Base-by-base conservation (phyloP, 2,329 filamentous ascomycete genomes). In the Nothopassalora personata region DNA sequence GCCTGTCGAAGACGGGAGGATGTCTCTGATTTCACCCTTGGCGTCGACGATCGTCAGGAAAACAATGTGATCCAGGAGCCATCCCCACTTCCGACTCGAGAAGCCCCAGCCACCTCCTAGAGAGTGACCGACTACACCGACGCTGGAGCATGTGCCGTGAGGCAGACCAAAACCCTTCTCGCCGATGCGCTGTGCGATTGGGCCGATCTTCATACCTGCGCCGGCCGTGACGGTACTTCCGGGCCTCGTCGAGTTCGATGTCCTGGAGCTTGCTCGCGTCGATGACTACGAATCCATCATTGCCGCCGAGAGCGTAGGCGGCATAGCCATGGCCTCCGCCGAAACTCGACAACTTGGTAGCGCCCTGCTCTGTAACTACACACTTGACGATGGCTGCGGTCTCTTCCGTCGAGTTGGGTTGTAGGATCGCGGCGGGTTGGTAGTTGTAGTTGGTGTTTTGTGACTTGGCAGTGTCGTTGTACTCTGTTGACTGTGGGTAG, bases 301-400 rank as follows among this genome's bases (percentile, higher is more conserved):
- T n/a, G 11, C 62, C 60, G 27, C 62, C 56, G 18, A 63, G 56
- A 48, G 58, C 62, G 53, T 64, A 64, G 7, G 62, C 54, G 52
- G 62, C 60, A 47, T 64, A 57, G 30, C 62, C 62, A 59, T 64
- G 62, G 49, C 62, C 60, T 45, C 62, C 60, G 45, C 60, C 60
- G 52, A 60, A 63, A 27, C 49, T 59, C 28, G 60, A 63, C 39
- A 53, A 18, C 52, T 64, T 60, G 47, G 52, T 34, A 18, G 39
- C 43, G 15, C 57, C 58, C 18, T 56, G 34, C 28, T 54, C 33
- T 3, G 34, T 19, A 6, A 52, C 45, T 19, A 58, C 54, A 53
- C 59, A 61, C 36, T 53, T 52, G 50, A 64, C 36, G 45, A 60
- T 34, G 6, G 53, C 50, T 15, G 60, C 30, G 23, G 54, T 55